Base-by-base conservation (phyloP, 352 stramenopile genomes). In the Pythium periplocum region DNA sequence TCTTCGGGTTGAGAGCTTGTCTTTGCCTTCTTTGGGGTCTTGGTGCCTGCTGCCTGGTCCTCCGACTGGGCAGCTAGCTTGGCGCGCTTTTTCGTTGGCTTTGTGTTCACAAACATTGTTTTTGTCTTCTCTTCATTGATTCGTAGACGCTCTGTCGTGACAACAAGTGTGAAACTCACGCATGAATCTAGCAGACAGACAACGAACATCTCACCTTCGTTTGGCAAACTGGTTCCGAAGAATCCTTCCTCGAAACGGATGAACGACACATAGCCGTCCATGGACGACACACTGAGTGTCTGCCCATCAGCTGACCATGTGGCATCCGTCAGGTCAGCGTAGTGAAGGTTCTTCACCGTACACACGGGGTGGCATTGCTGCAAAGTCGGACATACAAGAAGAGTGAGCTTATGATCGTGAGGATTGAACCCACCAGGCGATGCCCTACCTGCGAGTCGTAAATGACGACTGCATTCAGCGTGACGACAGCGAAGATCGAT, bases 231-330 rank as follows among this genome's bases (percentile, higher is more conserved):
- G 1, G 30, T 49, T 5, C 85, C 85, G 32, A 95, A 87, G 71
- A 98, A 96, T 10, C 77, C 88, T 35, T 85, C 65, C 36, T 75
- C 73, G 68, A 98, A 98, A 38, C 73, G 83, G 35, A 98, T 74
- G 53, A 98, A 93, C 4, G 88, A 98, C 36, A 98, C 73, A 59
- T 99, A 98, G 40, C 96, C 96, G 70, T 99, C 96, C 32, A 89
- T 93, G 33, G 93, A 98, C n/a, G 85, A 96, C 11, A 98, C 83
- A 53, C 95, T 85, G 26, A 99, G 71, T n/a, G 82, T 78, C 40
- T 82, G 83, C 9, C 93, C 95, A 68, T 98, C 89, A 0, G 62
- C 46, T 1, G 90, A 96, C 96, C 96, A 99, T 44, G 78, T 83
- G 33, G 78, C 84, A 72, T 98, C 95, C 11, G 93, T 98, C 50